Conservation (phyloP, 305 asterid genomes). For the Fraxinus latifolia region DNA sequence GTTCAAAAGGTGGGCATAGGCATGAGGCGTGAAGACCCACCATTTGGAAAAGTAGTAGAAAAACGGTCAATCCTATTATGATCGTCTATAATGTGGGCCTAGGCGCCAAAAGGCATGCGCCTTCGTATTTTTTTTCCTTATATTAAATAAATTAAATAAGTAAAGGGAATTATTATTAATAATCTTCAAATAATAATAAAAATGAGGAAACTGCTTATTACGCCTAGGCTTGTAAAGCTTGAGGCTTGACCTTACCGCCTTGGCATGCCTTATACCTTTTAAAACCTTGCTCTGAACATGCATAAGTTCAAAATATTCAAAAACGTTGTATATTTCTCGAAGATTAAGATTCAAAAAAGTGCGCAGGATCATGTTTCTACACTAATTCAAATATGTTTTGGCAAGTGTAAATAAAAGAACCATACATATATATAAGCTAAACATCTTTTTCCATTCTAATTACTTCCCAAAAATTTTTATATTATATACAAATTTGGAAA, state of each 20-base stretch:
- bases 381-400: constrained; percentile 13
- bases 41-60: not conserved
- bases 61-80: not conserved
- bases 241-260: not conserved
- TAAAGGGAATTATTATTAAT: not conserved
- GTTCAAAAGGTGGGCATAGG: constrained; percentile 27
- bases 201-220: not conserved
- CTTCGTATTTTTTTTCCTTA: not conserved
- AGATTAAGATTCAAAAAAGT: constrained; percentile 16
- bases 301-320: not conserved
- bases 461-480: not conserved
- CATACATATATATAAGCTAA: not conserved
- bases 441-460: not conserved
- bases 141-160: not conserved
- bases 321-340: not conserved
- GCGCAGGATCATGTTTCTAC: not conserved
- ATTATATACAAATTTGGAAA: not conserved
- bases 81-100: not conserved
- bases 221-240: not conserved
- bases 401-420: not conserved
- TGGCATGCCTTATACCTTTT: not conserved
- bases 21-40: not conserved
- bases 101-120: not conserved
- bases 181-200: not conserved
- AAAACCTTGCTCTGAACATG: not conserved